A percentile compares a stretch with the other conserved stretches of the same genome.
phyloP scores from a whole-genome alignment of 2,329 filamentous ascomycete genomes.

The Xylaria hypoxylon region DNA sequence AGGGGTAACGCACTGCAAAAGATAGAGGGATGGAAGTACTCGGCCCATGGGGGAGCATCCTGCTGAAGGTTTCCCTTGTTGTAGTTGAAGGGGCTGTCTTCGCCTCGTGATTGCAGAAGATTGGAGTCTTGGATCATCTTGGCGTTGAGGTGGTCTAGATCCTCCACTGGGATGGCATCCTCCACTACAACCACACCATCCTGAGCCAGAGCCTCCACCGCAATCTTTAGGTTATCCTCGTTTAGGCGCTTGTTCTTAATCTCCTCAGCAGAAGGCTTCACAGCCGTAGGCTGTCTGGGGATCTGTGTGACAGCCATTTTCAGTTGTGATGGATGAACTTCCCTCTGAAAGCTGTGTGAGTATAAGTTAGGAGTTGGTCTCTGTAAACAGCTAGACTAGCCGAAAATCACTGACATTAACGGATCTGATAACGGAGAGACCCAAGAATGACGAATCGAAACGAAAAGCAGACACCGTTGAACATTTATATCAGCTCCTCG shows the following conservation, averaged over 20 bases:
- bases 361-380: background rate
- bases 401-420: conserved; percentile 4
- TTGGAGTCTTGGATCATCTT: conserved; percentile 71
- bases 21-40: conserved; percentile 62
- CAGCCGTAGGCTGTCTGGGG: conserved; percentile 40
- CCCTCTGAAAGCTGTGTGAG: background rate
- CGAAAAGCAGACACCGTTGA: conserved; percentile 5
- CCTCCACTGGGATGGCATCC: conserved; percentile 61
- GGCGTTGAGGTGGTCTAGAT: conserved; percentile 65
- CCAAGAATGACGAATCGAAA: conserved; percentile 20
- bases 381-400: conserved; percentile 11
- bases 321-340: background rate
- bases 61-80: conserved; percentile 73
- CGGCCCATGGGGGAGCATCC: conserved; percentile 64
- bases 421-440: conserved; percentile 29
- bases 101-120: conserved; percentile 61
- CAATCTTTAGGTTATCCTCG: conserved; percentile 65
- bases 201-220: conserved; percentile 61
- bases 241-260: conserved; percentile 54
- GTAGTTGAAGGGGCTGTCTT: conserved; percentile 72
- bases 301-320: conserved; percentile 32
- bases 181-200: conserved; percentile 70
- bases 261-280: conserved; percentile 52
- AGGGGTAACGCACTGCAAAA: conserved; percentile 60
- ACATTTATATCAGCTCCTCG: conserved; percentile 28